Evolutionary conservation across 75 land plant species (phyloP).

Genomic region (Cupressus sempervirens): DNA sequence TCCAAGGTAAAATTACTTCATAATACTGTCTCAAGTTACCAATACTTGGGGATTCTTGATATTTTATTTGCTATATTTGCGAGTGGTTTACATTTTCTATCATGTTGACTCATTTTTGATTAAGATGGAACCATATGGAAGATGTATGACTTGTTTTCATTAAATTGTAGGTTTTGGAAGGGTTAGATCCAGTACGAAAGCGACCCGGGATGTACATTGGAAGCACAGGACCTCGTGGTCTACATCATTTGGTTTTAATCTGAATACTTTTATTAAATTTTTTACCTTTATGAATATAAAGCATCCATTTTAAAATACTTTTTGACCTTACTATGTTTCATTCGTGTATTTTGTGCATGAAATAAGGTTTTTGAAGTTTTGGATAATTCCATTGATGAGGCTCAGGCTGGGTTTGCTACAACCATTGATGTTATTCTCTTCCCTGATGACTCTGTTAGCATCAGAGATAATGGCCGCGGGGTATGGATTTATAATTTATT

Average conservation of each 20-base stretch:
- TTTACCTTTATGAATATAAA: not conserved
- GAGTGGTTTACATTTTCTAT: not conserved
- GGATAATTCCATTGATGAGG: slow-evolving; percentile 98
- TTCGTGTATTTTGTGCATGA: not conserved
- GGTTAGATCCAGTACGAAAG: slow-evolving; percentile 92
- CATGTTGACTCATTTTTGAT: not conserved
- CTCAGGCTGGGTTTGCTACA: slow-evolving; percentile 92
- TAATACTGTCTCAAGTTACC: not conserved
- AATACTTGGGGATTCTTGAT: not conserved
- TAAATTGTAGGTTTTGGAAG: slow-evolving; percentile 75
- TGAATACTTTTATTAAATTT: not conserved
- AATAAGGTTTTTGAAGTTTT: slow-evolving; percentile 94
- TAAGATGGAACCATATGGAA: slow-evolving; percentile 1
- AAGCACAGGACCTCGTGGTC: slow-evolving; percentile 94
- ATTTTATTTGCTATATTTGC: slow-evolving; percentile 2
- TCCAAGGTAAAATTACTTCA: not conserved
- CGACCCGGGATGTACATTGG: slow-evolving; percentile 99
- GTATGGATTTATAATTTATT: slow-evolving; percentile 31
- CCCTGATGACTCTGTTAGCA: slow-evolving; percentile 83
- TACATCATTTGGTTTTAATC: slow-evolving; percentile 87
- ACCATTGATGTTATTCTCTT: slow-evolving; percentile 62
- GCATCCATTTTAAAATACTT: slow-evolving; percentile 10
- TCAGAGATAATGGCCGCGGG: slow-evolving; percentile 95
- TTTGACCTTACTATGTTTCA: not conserved
- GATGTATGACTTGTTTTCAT: not conserved